phyloP scores from a whole-genome alignment of 2,329 filamentous ascomycete genomes.

The Incumbomyces delicatus region DNA sequence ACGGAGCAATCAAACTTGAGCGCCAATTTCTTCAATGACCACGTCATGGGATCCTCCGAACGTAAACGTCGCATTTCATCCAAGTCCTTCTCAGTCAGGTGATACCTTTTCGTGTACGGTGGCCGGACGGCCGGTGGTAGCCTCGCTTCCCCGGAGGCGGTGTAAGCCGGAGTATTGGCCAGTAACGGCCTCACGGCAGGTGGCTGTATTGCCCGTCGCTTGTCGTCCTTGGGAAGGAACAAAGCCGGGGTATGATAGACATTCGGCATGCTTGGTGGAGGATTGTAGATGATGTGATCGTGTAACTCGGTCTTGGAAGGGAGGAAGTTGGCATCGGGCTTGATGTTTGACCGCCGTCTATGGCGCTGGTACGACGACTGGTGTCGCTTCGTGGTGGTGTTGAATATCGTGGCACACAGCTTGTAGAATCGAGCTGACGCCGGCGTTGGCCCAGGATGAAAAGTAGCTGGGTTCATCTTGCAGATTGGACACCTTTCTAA shows the following conservation, averaged over 20 bases:
- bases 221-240: constrained; percentile 53
- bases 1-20: constrained; percentile 54
- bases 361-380: constrained; percentile 43
- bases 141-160: constrained; percentile 18
- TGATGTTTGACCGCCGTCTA: constrained; percentile 42
- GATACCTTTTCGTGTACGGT: constrained; percentile 50
- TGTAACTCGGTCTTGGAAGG: constrained; percentile 28
- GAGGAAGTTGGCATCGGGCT: constrained; percentile 43
- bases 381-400: constrained; percentile 27
- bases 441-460: constrained; percentile 3
- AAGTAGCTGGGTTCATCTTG: constrained; percentile 14
- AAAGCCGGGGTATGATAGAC: constrained; percentile 56
- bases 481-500: neutral
- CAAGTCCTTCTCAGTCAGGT: constrained; percentile 48
- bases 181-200: constrained; percentile 19
- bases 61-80: constrained; percentile 50
- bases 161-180: constrained; percentile 20
- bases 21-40: constrained; percentile 51
- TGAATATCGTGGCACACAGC: constrained; percentile 19
- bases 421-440: constrained; percentile 20
- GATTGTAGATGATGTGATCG: constrained; percentile 56
- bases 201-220: constrained; percentile 36
- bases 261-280: constrained; percentile 53
- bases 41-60: constrained; percentile 45
- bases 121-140: constrained; percentile 43